These are phyloP conservation scores for Piromyces sp. DNA, from an alignment of 192 early-diverging fungal genomes.

Conservation along the genomic window DNA sequence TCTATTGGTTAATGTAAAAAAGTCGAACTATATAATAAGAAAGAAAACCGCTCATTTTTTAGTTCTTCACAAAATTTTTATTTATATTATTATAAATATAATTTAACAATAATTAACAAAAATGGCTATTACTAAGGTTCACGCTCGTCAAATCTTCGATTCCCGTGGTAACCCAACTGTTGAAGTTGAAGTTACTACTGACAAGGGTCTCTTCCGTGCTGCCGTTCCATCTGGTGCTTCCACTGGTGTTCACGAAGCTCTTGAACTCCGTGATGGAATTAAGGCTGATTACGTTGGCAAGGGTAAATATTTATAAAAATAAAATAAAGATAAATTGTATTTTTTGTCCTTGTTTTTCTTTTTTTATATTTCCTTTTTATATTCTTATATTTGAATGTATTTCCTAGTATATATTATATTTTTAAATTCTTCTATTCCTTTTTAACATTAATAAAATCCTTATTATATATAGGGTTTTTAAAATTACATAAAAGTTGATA, in stretches of 20 bases:
- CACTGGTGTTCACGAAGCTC: slow-evolving; percentile 95
- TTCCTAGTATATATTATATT: no score
- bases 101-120: not conserved
- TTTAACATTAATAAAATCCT: no score
- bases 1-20: not conserved
- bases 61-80: not conserved
- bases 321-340: no score
- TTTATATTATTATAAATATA: not conserved
- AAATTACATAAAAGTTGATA: no score
- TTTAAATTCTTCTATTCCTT: no score
- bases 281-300: slow-evolving; percentile 82
- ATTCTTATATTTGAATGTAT: no score
- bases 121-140: slow-evolving; percentile 56
- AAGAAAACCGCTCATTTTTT: not conserved
- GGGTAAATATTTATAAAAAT: slow-evolving; percentile 29
- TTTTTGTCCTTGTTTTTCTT: no score
- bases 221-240: slow-evolving; percentile 96
- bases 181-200: slow-evolving; percentile 91
- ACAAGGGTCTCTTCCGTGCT: slow-evolving; percentile 86
- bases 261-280: slow-evolving; percentile 89
- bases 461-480: no score
- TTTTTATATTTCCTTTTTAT: no score
- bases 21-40: not conserved
- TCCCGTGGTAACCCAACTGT: slow-evolving; percentile 98
- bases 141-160: slow-evolving; percentile 96